These are phyloP conservation scores for Aspergillus biplanus DNA, from an alignment of 495 filamentous ascomycete genomes.

Conservation along the genomic window DNA sequence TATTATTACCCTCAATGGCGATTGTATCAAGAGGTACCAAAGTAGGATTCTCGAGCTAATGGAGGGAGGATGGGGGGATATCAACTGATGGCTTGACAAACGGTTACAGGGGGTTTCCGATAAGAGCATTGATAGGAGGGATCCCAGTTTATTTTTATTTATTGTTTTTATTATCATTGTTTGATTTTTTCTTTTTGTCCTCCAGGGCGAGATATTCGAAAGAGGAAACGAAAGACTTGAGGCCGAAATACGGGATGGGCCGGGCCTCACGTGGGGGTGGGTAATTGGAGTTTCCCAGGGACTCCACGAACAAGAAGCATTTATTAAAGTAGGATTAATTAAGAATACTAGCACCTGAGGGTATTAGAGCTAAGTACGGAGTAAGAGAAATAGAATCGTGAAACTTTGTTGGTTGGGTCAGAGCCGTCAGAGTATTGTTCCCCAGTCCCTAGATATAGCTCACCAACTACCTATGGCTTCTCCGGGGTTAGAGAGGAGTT, in stretches of 20 bases:
- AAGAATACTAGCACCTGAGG: not conserved
- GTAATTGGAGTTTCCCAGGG: not conserved
- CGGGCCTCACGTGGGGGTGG: constrained; percentile 21
- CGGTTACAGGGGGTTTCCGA: not conserved
- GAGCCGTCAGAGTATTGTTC: no score
- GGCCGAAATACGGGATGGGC: constrained; percentile 18
- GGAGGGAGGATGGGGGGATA: no score
- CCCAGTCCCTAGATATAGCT: no score
- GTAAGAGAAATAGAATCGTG: no score
- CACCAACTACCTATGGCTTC: no score
- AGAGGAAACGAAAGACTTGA: not conserved
- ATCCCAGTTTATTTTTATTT: not conserved
- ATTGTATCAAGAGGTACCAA: no score
- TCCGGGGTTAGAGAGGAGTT: no score
- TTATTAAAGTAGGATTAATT: not conserved
- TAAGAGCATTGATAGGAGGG: constrained; percentile 1
- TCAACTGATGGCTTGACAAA: no score
- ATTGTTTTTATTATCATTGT: not conserved
- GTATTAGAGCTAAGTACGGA: no score
- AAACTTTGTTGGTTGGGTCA: no score
- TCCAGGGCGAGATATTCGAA: constrained; percentile 1
- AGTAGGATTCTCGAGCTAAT: no score
- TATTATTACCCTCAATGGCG: no score
- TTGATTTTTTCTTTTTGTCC: not conserved
- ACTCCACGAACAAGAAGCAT: not conserved